Base-by-base conservation (phyloP, 2,329 filamentous ascomycete genomes). In the Fonsecaea monophora region DNA sequence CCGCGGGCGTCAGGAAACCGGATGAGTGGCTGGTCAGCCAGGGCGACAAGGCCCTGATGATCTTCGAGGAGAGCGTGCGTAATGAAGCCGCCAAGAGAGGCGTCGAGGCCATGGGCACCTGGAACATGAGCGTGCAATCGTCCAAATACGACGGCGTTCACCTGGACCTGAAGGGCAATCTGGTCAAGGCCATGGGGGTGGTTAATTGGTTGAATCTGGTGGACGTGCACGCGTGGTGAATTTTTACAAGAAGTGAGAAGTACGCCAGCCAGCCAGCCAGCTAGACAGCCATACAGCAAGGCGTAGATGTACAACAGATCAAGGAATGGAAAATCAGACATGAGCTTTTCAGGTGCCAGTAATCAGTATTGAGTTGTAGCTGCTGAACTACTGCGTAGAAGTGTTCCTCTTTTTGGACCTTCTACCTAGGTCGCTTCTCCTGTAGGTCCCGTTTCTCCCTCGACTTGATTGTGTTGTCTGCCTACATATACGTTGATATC, bases 61-160 rank as follows among this genome's bases (percentile, higher is more conserved):
- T 79, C 4, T 84, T 82, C 68, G 82, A 84, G 73, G 78, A 81
- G 67, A 74, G 72, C 35, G 78, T 81, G 68, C 73, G 72, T 13
- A 60, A 68, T 9, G 76, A 80, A 40, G 77, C 75, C 25, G 68
- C 72, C 61, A 77, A 74, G 66, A 76, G 70, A 34, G 77, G 79
- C 0, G 73, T 83, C 21, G 81, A 83, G 65, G 78, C 82, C 71
- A 72, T 84, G 42, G 82, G 82, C 9, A 83, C 82, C 37, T 84
- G 81, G 81, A 84, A 83, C 68, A 83, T 83, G 80, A 82, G 79
- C 67, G 79, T 83, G 62, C 82, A 83, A 71, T 77, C 77, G n/a
- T 80, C 76, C 30, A 78, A 81, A 67, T 83, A 81, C 71, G 82
- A 84, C 74, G 81, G 81, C 3, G 81, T 83, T 56, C 81, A 83